Evolutionary conservation across 1,284 basidiomycete species (phyloP), one percentile per base, ranked within the genome.

Genomic region (Trametes polyzona): DNA sequence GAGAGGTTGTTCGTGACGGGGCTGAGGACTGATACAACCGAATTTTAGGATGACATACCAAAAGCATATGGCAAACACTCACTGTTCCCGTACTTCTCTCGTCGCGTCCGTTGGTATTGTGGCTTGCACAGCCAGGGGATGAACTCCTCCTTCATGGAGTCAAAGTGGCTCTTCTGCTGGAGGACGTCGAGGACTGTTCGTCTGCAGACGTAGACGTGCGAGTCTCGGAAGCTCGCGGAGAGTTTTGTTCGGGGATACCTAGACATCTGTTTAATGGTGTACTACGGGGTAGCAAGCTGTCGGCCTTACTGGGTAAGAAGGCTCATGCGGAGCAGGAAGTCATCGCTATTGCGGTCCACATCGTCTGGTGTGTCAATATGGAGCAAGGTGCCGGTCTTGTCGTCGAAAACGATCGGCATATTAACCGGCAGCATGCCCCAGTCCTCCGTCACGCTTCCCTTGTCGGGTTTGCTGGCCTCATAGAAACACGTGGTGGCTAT

Each of bases 131-230:
- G 71, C 92, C 93, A 96, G 0, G 94, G 94, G 7, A 96, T 73
- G 65, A 96, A 92, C 62, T 96, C 93, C 70, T 95, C 91, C 51
- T 88, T 78, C 57, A 96, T 80, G 12, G 91, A 94, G 48, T 92
- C 87, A 37, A 95, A 78, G 61, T 86, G 81, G 9, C 75, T 74
- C 65, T 90, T 91, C 62, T 85, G 78, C 11, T 84, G 79, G 29
- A 96, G 74, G 14, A 84, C 77, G 59, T 93, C 88, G n/a, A 96
- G 76, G 3, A 96, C 78, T 11, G 84, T 80, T 57, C 84, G 82
- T 63, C 85, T 83, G 74, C 92, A 94, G 36, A 96, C 85, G 69
- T 96, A 97, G 42, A 96, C 88, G 70, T 97, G 95, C 1, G 93
- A 90, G 66, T 97, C 94, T 64, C 89, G 84, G 40, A 92, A 81